Base-by-base conservation (phyloP, 2,329 filamentous ascomycete genomes). In the Herpomyces periplanetae region DNA sequence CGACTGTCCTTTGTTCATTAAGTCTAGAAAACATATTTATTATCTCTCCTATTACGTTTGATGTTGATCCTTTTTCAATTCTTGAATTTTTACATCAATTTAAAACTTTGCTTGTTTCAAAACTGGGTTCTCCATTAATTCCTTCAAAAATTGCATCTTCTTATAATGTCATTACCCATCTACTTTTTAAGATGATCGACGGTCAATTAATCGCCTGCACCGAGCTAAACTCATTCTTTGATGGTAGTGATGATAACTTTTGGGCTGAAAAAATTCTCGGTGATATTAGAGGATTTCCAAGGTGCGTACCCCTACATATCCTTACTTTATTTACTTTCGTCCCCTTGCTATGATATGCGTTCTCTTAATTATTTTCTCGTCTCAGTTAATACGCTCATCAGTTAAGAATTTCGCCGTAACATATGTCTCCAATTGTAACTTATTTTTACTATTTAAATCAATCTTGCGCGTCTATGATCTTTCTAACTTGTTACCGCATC, bases 151-250 rank as follows among this genome's bases (percentile, higher is more conserved):
- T 96, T 27, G 71, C 88, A 38, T 51, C 47, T 28, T 71, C 57
- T 38, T 91, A 91, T 40, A 68, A 91, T 52, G 61, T 91, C 11
- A 64, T 84, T 13, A 73, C 73, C 8, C 80, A 96, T 41, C 43
- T 96, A 11, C 47, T 91, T 23, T 68, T 60, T 25, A 80, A 96
- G 41, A 85, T 96, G 64, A 88, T 80, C 35, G 80, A 96, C 45
- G 68, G 60, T 15, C 80, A 80, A 8, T 51, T 59, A n/a, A 51
- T 88, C 13, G 64, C 53, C 31, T 85, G 69, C 22, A 88, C 75
- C 1, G 80, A 96, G 37, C 64, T 66, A 5, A 91, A 96, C 43
- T 68, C 73, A 9, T 41, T 96, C 31, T 53, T 69, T 30, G 80
- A 96, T 34, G 48, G 75, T 7, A 69, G 96, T 7, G 73, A 88